Base-by-base conservation (phyloP, 176 grass and related monocot species). In the Metroxylon sagu region DNA sequence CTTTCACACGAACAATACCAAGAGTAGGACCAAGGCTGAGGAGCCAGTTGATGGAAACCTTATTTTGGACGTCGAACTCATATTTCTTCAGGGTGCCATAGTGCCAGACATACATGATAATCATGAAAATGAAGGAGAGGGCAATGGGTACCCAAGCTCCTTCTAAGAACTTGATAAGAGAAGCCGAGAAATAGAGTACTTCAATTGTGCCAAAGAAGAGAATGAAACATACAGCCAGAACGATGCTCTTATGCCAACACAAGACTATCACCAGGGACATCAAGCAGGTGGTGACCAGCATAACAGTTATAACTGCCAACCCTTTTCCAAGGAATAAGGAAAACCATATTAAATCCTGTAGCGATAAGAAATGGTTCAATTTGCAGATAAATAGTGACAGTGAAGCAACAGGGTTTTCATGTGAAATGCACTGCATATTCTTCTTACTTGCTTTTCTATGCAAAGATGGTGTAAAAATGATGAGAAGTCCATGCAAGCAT, bases 91-190 rank as follows among this genome's bases (percentile, higher is more conserved):
- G 68, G 10, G 83, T 88, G 16, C 92, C 92, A 58, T 97, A 91
- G 49, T 91, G 84, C 87, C 92, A 97, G 3, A 88, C 79, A 19
- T 82, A 97, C 92, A 97, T 97, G 17, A 91, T 60, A 25, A 67
- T 69, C 84, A 97, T 67, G 73, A 97, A 82, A 43, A 83, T 83
- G 54, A 85, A 79, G 55, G 92, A 85, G 26, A 97, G 72, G 17
- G 76, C 75, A 14, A 97, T 48, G n/a, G 87, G 84, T 21, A 97
- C 83, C 92, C 92, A 97, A 23, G 92, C 92, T n/a, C 92, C 92
- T 66, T 91, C 81, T 0, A 69, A 81, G 39, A 97, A 97, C 56
- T 97, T 97, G 30, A 91, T 70, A 17, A 97, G 71, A 25, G 87
- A 78, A 2, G 84, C 80, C 58, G 92, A 88, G 54, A 97, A 91